Conservation (phyloP, 1,284 basidiomycete species). For the Malassezia sympodialis region DNA sequence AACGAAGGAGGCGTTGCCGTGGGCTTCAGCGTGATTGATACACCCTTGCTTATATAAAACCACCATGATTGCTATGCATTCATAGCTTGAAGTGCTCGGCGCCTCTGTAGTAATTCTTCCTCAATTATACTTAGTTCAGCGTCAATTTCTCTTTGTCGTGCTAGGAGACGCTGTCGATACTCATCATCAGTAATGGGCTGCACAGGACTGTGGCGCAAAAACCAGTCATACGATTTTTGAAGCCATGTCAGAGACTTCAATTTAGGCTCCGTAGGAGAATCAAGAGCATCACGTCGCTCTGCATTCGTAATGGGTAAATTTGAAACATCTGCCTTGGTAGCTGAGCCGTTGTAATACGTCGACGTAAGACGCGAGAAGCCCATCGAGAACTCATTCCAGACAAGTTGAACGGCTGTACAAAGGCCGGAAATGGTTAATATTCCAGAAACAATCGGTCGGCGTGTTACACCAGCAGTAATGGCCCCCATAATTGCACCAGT, state of each 20-base stretch:
- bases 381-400: background rate
- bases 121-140: constrained; percentile 7
- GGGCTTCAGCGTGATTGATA: constrained; percentile 78
- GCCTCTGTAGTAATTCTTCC: constrained; percentile 1
- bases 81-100: background rate
- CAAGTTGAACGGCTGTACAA: constrained; percentile 1
- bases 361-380: background rate
- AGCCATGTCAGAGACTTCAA: background rate
- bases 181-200: constrained; percentile 6
- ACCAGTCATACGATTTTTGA: background rate
- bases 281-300: background rate
- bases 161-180: constrained; percentile 5
- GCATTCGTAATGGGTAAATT: background rate
- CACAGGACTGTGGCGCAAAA: constrained; percentile 1
- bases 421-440: constrained; percentile 6
- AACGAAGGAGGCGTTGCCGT: constrained; percentile 91
- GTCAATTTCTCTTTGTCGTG: constrained; percentile 5
- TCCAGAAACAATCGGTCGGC: constrained; percentile 5
- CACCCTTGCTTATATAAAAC: constrained; percentile 58
- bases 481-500: constrained; percentile 6
- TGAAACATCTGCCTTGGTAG: background rate
- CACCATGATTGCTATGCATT: background rate
- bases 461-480: background rate
- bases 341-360: background rate
- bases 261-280: background rate